These are phyloP conservation scores for Priceomyces haplophilus DNA, from an alignment of 805 yeast genomes.

Conservation along the genomic window DNA sequence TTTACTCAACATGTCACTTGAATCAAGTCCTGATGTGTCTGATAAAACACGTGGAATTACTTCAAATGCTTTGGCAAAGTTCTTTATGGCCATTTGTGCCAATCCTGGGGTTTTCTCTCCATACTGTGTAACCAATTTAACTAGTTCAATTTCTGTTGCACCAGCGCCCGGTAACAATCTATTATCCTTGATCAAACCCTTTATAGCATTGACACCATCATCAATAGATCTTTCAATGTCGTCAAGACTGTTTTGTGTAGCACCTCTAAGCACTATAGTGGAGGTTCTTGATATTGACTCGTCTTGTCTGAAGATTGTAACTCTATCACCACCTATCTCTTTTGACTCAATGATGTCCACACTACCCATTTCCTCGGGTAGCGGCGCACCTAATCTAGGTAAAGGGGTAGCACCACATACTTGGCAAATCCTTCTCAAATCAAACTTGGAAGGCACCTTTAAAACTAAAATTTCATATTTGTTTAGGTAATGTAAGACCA, in stretches of 20 bases:
- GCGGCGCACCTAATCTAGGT: constrained; percentile 91
- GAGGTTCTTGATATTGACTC: constrained; percentile 71
- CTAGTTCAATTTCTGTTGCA: constrained; percentile 86
- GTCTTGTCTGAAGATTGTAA: constrained; percentile 85
- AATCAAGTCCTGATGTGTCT: constrained; percentile 90
- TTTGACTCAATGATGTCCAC: constrained; percentile 85
- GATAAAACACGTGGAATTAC: constrained; percentile 89
- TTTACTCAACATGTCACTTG: constrained; percentile 84
- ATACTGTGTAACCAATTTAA: constrained; percentile 69
- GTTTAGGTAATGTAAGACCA: constrained; percentile 89
- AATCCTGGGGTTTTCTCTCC: constrained; percentile 96
- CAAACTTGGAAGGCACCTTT: constrained; percentile 91
- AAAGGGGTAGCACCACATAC: constrained; percentile 97
- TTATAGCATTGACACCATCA: constrained; percentile 91
- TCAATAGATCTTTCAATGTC: constrained; percentile 97
- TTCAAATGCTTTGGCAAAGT: constrained; percentile 92
- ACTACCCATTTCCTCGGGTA: constrained; percentile 89
- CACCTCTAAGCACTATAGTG: constrained; percentile 92
- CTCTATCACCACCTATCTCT: constrained; percentile 97
- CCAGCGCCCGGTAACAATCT: constrained; percentile 94
- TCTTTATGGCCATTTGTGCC: constrained; percentile 88
- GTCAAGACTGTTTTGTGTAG: constrained; percentile 89
- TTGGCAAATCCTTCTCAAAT: constrained; percentile 86
- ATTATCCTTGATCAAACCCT: constrained; percentile 78
- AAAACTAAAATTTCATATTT: constrained; percentile 80